Base-by-base conservation (phyloP, 169 alveolate genomes). In the Plasmodium gaboni region DNA sequence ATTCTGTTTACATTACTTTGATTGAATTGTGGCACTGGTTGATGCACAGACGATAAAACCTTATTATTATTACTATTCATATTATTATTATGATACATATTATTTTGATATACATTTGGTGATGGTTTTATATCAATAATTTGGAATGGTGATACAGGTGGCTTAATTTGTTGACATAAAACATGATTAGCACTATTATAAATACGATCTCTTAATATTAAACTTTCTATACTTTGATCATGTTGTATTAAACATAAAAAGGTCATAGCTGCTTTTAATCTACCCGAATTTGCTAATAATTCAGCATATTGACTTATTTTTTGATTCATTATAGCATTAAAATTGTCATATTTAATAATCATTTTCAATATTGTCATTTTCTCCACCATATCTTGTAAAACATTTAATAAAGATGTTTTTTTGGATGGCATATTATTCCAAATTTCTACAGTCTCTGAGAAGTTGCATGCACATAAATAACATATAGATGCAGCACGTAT, bases 391-490 rank as follows among this genome's bases (percentile, higher is more conserved):
- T 89, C 93, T 60, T 89, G 94, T 13, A 93, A 87, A 1, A 80
- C 93, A 69, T 69, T 69, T 9, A 93, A 76, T n/a, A 83, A 78
- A 0, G 94, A 90, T 15, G 72, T 65, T 42, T 89, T 89, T 12
- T 88, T 73, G n/a, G 95, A 93, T 10, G 94, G 89, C 95, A 92
- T 92, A 51, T 88, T 92, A 46, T 86, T 88, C 97, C 97, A 95
- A 24, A 83, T 83, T 71, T 95, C 95, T 1, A 94, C 88, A 0
- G 95, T 95, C 60, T 88, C 92, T 12, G 91, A 53, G 44, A 94
- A 91, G 44, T 95, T 92, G 28, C 97, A 93, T 8, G 96, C 94
- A 92, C 96, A 93, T 88, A 94, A 76, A 80, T 87, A 95, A 55
- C 95, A 89, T 17, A 95, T 88, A 42, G 96, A 80, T 13, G 97